A percentile compares a stretch with the other conserved stretches of the same genome.
These are phyloP conservation scores for Leccinum brunneo-olivaceum DNA, from an alignment of 1,284 basidiomycete species.

Conservation along the genomic window DNA sequence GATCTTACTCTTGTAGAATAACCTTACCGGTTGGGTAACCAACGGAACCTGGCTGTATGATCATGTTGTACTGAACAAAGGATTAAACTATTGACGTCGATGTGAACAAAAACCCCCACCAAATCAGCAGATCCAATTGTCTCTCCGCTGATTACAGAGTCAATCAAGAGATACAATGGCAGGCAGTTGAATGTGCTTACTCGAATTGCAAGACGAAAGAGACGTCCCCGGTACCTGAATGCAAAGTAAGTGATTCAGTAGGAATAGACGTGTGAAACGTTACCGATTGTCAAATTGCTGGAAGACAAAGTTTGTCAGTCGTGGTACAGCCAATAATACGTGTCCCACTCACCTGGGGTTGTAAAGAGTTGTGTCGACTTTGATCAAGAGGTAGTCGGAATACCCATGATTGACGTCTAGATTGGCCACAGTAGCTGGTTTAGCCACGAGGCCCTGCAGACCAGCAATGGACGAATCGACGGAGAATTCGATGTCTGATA, in stretches of 20 bases:
- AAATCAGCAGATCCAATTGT: conserved; percentile 58
- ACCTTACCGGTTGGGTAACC: conserved; percentile 47
- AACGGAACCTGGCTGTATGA: conserved; percentile 50
- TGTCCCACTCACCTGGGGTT: conserved; percentile 50
- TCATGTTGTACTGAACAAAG: conserved; percentile 38
- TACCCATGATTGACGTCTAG: conserved; percentile 71
- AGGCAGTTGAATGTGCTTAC: conserved; percentile 29
- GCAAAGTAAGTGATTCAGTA: conserved; percentile 4
- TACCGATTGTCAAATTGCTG: conserved; percentile 68
- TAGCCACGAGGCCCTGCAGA: conserved; percentile 60
- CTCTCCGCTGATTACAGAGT: conserved; percentile 34
- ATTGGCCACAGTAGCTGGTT: conserved; percentile 52
- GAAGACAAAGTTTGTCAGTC: conserved; percentile 9
- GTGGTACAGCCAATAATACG: not conserved
- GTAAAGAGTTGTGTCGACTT: conserved; percentile 49
- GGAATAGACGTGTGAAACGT: conserved; percentile 5
- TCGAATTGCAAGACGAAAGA: conserved; percentile 56
- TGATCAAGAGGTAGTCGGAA: conserved; percentile 65
- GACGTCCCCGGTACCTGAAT: conserved; percentile 55
- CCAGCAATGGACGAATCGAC: conserved; percentile 60
- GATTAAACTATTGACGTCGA: conserved; percentile 17
- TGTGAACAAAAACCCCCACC: conserved; percentile 30
- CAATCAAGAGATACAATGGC: not conserved
- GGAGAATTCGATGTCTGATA: conserved; percentile 57
- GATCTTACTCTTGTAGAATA: not conserved